These are phyloP conservation scores for Aspergillus sp. DNA, from an alignment of 2,329 filamentous ascomycete species.

Conservation along the genomic window DNA sequence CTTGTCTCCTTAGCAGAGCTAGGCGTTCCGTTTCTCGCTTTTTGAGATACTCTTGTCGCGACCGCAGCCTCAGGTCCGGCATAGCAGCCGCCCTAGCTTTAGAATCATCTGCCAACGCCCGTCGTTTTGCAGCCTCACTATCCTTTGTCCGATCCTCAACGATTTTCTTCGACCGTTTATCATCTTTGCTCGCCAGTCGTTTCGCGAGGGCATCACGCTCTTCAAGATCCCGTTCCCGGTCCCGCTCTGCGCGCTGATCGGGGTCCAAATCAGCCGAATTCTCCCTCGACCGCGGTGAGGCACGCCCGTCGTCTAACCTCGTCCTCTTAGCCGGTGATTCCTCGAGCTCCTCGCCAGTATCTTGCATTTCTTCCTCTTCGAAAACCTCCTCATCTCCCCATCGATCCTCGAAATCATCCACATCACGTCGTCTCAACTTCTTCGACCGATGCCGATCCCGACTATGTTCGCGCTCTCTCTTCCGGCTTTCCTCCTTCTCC, in stretches of 20 bases:
- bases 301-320: conserved; percentile 60
- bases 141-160: conserved; percentile 61
- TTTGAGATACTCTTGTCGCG: conserved; percentile 87
- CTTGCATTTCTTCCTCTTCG: conserved; percentile 42
- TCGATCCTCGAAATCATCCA: conserved; percentile 67
- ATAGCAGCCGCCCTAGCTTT: conserved; percentile 69
- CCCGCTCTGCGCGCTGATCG: conserved; percentile 57
- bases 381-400: conserved; percentile 74
- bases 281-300: conserved; percentile 29
- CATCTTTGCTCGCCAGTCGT: conserved; percentile 70
- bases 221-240: conserved; percentile 65
- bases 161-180: conserved; percentile 67
- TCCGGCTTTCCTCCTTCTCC: conserved; percentile 34
- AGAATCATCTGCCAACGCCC: conserved; percentile 66
- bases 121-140: conserved; percentile 59
- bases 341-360: conserved; percentile 58
- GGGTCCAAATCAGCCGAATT: conserved; percentile 57
- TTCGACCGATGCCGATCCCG: conserved; percentile 49
- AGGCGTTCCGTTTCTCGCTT: conserved; percentile 87
- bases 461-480: conserved; percentile 35
- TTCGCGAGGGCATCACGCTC: conserved; percentile 81
- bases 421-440: conserved; percentile 52
- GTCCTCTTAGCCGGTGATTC: conserved; percentile 71
- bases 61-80: conserved; percentile 76
- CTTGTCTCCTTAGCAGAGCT: conserved; percentile 83